Evolutionary conservation across 2,329 filamentous ascomycete genomes (phyloP).

Genomic region (Berkeleyomyces basicola): DNA sequence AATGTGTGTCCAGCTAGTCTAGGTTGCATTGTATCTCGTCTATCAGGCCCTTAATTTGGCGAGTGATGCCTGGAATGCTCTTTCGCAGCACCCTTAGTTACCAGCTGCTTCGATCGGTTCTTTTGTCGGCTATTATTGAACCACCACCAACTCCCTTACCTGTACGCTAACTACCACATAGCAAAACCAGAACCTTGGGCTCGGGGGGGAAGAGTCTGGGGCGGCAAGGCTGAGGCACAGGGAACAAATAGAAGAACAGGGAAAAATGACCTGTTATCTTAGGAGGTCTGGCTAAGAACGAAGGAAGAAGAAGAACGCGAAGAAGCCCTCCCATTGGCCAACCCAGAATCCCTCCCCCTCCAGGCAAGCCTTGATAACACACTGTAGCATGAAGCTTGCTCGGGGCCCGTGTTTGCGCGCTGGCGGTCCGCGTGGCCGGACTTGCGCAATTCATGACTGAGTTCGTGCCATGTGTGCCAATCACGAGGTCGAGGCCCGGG

Average conservation of each 20-base stretch:
- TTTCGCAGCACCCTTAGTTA: not conserved
- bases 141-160: not conserved
- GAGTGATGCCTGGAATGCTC: not conserved
- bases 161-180: not conserved
- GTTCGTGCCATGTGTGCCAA: too few species aligned
- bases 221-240: not conserved
- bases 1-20: too few species aligned
- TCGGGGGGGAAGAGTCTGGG: not conserved
- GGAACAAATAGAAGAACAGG: not conserved
- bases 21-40: not conserved
- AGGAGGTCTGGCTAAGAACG: too few species aligned
- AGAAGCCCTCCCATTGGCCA: too few species aligned
- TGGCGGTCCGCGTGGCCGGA: too few species aligned
- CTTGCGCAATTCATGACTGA: too few species aligned
- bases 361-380: too few species aligned
- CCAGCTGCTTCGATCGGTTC: not conserved
- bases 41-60: not conserved
- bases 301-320: too few species aligned
- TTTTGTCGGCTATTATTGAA: not conserved
- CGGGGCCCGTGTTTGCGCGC: too few species aligned
- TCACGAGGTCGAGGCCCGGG: too few species aligned
- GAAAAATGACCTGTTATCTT: not conserved
- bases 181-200: not conserved
- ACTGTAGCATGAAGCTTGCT: too few species aligned
- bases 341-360: too few species aligned